Percentiles rank a stretch among this genome's conserved stretches.
Evolutionary conservation across 2,329 filamentous ascomycete genomes (phyloP).

Genomic region (Colletotrichum simmondsii): DNA sequence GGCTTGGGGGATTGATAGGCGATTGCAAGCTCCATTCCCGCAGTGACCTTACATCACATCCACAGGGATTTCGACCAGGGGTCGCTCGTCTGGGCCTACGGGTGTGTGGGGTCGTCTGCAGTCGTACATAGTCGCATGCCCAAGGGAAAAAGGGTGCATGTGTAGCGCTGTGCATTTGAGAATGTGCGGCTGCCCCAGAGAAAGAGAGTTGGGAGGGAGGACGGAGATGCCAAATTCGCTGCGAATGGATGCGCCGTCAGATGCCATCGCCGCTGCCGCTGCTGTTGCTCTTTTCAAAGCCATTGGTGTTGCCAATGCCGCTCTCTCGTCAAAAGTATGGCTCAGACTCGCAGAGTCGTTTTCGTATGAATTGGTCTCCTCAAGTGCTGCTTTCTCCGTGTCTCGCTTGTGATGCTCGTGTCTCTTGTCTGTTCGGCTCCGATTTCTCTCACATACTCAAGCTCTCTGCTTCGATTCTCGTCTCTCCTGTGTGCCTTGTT

Average conservation of each 20-base stretch:
- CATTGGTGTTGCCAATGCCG: not conserved
- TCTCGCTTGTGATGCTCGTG: not conserved
- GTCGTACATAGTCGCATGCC: slow-evolving; percentile 16
- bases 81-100: slow-evolving; percentile 18
- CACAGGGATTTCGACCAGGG: slow-evolving; percentile 31
- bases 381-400: not conserved
- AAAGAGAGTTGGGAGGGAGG: not conserved
- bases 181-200: not conserved
- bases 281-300: slow-evolving; percentile 1
- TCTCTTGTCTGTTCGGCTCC: not conserved
- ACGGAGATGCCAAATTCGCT: slow-evolving; percentile 17
- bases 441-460: not conserved
- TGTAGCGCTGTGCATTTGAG: slow-evolving; percentile 13
- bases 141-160: slow-evolving; percentile 25
- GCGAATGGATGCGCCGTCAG: not conserved
- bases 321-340: not conserved
- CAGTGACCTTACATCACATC: slow-evolving; percentile 35
- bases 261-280: not conserved
- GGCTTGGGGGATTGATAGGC: slow-evolving; percentile 31
- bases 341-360: slow-evolving; percentile 13
- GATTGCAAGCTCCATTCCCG: slow-evolving; percentile 33
- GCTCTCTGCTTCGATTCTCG: not conserved
- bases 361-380: slow-evolving; percentile 14
- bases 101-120: slow-evolving; percentile 32
- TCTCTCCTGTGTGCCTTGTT: not conserved